Evolutionary conservation across 2,329 filamentous ascomycete species (phyloP).

Genomic region (Monilinia vaccinii-corymbosi): DNA sequence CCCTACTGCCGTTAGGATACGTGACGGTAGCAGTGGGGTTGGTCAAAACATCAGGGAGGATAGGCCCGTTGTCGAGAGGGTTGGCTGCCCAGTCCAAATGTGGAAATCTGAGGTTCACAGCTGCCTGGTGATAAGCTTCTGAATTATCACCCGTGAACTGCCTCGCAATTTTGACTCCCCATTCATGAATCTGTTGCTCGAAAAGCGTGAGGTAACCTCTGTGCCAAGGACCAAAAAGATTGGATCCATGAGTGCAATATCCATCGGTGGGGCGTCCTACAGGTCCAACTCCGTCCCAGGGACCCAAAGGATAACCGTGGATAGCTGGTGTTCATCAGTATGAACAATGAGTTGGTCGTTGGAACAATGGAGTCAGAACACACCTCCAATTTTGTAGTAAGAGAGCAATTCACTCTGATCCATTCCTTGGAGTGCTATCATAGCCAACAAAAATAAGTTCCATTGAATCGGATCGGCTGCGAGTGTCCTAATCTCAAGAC

Average conservation of each 20-base stretch:
- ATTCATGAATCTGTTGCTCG: slow-evolving; percentile 40
- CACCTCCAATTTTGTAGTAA: slow-evolving; percentile 71
- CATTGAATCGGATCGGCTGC: slow-evolving; percentile 50
- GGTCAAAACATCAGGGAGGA: slow-evolving; percentile 29
- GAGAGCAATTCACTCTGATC: slow-evolving; percentile 57
- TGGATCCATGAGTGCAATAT: slow-evolving; percentile 65
- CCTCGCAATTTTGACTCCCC: slow-evolving; percentile 37
- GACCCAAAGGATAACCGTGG: slow-evolving; percentile 28
- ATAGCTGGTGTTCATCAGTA: slow-evolving; percentile 1
- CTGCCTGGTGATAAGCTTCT: slow-evolving; percentile 36
- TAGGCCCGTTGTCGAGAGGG: slow-evolving; percentile 33
- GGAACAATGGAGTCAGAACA: neutral
- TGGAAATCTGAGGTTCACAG: slow-evolving; percentile 33
- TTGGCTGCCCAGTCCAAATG: slow-evolving; percentile 40
- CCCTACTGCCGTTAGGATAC: slow-evolving; percentile 38
- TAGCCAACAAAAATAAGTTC: slow-evolving; percentile 66
- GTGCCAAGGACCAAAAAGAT: slow-evolving; percentile 75
- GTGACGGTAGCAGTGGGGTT: slow-evolving; percentile 5
- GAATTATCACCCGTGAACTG: slow-evolving; percentile 38
- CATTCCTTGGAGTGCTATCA: slow-evolving; percentile 57
- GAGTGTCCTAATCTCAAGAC: slow-evolving; percentile 60
- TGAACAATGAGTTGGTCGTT: neutral
- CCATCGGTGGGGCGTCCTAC: slow-evolving; percentile 42
- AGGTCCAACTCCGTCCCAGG: slow-evolving; percentile 6
- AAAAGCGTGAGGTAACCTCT: slow-evolving; percentile 62